phyloP scores from a whole-genome alignment of 139 green algal species.

The Chlorella sp. region DNA sequence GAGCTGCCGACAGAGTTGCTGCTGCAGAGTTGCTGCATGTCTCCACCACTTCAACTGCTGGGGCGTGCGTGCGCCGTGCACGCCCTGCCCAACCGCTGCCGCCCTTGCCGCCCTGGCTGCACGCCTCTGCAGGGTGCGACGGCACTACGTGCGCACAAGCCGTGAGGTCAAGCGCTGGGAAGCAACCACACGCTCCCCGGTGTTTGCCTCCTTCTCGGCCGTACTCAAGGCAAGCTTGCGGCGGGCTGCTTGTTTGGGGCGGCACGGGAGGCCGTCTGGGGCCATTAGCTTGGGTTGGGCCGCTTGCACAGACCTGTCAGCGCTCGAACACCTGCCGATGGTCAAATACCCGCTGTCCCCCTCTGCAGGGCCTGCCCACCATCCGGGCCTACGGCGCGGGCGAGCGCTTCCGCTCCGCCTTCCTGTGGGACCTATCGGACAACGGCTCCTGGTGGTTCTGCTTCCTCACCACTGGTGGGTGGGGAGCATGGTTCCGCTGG shows the following conservation, averaged over 20 bases:
- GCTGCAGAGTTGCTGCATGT: too few relatives aligned
- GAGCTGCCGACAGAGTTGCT: too few relatives aligned
- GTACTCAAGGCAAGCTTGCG: conserved; percentile 64
- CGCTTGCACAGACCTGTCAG: too few relatives aligned
- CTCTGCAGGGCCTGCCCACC: conserved; percentile 81
- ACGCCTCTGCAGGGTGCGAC: background rate
- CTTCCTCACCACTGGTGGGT: conserved; percentile 51
- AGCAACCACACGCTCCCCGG: conserved; percentile 77
- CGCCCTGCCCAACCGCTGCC: too few relatives aligned
- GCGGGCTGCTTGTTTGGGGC: background rate
- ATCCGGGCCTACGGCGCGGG: conserved; percentile 88
- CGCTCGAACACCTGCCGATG: too few relatives aligned
- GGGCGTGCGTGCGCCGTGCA: too few relatives aligned
- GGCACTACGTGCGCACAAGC: conserved; percentile 73
- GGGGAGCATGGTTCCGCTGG: background rate
- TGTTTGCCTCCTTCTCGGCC: conserved; percentile 87
- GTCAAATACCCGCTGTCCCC: too few relatives aligned
- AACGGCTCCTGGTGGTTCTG: conserved; percentile 74
- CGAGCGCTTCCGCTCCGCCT: conserved; percentile 60
- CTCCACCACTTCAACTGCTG: too few relatives aligned
- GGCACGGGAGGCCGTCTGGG: too few relatives aligned
- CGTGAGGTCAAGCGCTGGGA: conserved; percentile 96
- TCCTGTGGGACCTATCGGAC: conserved; percentile 57
- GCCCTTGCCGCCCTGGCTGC: too few relatives aligned
- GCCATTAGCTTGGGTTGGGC: too few relatives aligned